These are phyloP conservation scores for Trichophyton verrucosum DNA, from an alignment of 2,329 filamentous ascomycete genomes.

Conservation along the genomic window DNA sequence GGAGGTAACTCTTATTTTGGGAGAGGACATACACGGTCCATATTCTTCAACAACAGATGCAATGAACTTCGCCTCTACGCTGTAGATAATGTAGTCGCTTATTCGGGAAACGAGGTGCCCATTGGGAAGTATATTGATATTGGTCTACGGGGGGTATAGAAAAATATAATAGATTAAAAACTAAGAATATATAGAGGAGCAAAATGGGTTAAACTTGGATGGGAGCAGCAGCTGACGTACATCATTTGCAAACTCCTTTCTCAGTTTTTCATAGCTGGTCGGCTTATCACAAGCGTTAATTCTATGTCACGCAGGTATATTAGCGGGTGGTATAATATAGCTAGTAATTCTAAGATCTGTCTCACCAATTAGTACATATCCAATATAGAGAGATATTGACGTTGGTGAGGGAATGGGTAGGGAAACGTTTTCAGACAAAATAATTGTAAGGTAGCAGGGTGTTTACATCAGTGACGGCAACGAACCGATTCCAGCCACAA, in stretches of 20 bases:
- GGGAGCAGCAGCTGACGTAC: slow-evolving; percentile 49
- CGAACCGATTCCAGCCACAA: slow-evolving; percentile 49
- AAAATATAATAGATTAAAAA: slow-evolving; percentile 17
- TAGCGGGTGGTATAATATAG: neutral
- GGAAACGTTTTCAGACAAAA: slow-evolving; percentile 59
- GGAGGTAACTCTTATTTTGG: neutral
- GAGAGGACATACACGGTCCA: slow-evolving; percentile 65
- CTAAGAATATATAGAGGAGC: slow-evolving; percentile 1
- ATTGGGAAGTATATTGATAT: slow-evolving; percentile 80
- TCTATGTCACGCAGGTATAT: slow-evolving; percentile 38
- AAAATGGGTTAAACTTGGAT: slow-evolving; percentile 15
- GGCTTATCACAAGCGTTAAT: slow-evolving; percentile 89
- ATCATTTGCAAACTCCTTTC: slow-evolving; percentile 70
- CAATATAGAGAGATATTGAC: neutral
- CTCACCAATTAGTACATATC: slow-evolving; percentile 4
- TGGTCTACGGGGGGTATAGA: slow-evolving; percentile 49
- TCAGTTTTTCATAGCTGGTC: slow-evolving; percentile 71
- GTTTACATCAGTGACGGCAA: slow-evolving; percentile 93
- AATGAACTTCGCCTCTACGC: slow-evolving; percentile 87
- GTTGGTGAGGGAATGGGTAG: slow-evolving; percentile 18
- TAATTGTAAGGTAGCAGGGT: slow-evolving; percentile 87
- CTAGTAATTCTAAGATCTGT: neutral
- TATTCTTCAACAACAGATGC: slow-evolving; percentile 75
- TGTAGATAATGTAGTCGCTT: slow-evolving; percentile 99
- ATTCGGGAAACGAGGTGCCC: slow-evolving; percentile 89